phyloP scores from a whole-genome alignment of 139 green algal genomes.

The Chlamydomonas incerta region DNA sequence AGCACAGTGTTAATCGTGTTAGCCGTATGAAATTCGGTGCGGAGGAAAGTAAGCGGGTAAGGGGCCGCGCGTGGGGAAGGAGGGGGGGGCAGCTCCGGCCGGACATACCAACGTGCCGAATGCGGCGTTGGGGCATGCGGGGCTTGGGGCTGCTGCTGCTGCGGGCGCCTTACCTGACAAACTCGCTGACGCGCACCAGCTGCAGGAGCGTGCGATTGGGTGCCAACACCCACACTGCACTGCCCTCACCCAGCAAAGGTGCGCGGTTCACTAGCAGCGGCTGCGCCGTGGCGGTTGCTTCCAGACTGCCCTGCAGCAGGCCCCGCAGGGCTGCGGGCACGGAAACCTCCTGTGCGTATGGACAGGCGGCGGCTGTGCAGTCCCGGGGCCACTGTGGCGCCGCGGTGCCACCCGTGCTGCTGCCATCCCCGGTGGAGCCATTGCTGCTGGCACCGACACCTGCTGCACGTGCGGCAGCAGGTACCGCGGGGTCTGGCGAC shows the following conservation, averaged over 20 bases:
- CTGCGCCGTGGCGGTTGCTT: neutral
- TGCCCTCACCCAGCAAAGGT: neutral
- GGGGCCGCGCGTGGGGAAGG: neutral
- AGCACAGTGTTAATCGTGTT: neutral
- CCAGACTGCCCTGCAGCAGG: too few species aligned
- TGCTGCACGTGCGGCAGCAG: neutral
- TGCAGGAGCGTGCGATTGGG: neutral
- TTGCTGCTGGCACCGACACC: neutral
- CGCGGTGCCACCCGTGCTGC: neutral
- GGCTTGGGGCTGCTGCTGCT: too few species aligned
- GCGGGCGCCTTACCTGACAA: too few species aligned
- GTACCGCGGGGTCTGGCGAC: too few species aligned
- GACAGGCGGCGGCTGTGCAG: neutral
- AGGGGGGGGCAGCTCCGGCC: neutral
- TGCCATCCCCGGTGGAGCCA: too few species aligned
- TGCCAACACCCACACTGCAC: neutral
- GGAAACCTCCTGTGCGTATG: neutral
- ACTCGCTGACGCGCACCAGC: neutral
- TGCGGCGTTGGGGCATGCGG: neutral
- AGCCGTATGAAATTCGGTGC: too few species aligned
- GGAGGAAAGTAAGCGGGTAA: too few species aligned
- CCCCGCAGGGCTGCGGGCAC: neutral
- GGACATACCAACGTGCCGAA: too few species aligned
- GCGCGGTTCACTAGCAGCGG: slow-evolving; percentile 4
- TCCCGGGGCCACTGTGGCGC: neutral